These are phyloP conservation scores for Macrolepiota albuminosa DNA, from an alignment of 768 basidiomycete species.

Conservation along the genomic window DNA sequence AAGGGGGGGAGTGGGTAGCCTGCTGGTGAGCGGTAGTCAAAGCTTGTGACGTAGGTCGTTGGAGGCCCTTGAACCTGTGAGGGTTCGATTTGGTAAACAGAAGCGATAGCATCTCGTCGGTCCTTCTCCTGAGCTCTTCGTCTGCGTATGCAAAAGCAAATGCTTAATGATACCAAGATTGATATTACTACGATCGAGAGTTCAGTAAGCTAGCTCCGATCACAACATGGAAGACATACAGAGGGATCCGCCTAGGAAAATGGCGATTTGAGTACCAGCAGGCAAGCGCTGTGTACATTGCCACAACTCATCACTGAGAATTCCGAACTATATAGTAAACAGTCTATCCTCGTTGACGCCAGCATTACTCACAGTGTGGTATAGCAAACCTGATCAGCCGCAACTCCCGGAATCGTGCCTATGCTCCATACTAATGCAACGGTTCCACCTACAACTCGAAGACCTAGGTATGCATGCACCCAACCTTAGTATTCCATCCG, in stretches of 20 bases:
- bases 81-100: conserved; percentile 19
- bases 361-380: conserved; percentile 13
- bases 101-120: conserved; percentile 12
- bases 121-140: conserved; percentile 9
- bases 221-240: conserved; percentile 5
- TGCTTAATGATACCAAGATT: conserved; percentile 7
- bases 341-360: not conserved
- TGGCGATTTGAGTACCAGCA: conserved; percentile 15
- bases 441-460: conserved; percentile 12
- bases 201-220: not conserved
- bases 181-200: conserved; percentile 6
- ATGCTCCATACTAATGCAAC: conserved; percentile 11
- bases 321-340: not conserved
- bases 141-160: conserved; percentile 12
- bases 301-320: conserved; percentile 14
- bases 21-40: conserved; percentile 16
- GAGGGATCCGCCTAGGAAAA: conserved; percentile 11
- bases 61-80: conserved; percentile 18
- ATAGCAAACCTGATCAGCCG: conserved; percentile 18
- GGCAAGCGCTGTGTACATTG: conserved; percentile 15
- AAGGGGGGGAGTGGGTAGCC: conserved; percentile 12
- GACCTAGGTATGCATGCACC: conserved; percentile 2
- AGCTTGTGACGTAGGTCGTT: conserved; percentile 15
- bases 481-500: not conserved
- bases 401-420: conserved; percentile 15